Evolutionary conservation across 164 flowering plant species (phyloP).

Genomic region (Nymphaea thermarum): DNA sequence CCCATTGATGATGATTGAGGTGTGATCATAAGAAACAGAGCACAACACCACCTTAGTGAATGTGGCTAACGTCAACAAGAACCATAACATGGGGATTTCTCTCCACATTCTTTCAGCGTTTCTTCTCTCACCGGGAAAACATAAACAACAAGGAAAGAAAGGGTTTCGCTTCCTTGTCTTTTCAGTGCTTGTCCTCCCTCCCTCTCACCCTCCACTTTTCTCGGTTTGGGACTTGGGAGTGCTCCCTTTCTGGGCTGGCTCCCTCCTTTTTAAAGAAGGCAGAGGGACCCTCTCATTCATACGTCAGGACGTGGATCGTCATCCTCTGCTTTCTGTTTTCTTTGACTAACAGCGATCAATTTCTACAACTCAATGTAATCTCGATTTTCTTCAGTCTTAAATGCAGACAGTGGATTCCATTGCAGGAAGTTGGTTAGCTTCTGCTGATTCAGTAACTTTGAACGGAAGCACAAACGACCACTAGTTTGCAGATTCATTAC

Average conservation of each 20-base stretch:
- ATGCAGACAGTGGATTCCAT: no score
- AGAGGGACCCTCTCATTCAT: background rate
- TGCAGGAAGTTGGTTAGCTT: no score
- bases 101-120: background rate
- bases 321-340: no score
- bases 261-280: background rate
- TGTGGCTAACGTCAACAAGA: background rate
- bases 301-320: background rate
- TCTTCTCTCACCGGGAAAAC: background rate
- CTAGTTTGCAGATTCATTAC: no score
- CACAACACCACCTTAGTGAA: background rate
- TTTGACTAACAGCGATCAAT: no score
- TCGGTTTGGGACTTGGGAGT: background rate
- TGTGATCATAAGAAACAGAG: conserved; percentile 4
- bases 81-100: background rate
- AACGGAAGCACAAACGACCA: no score
- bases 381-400: no score
- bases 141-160: background rate
- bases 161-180: background rate
- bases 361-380: no score
- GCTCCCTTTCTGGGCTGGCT: background rate
- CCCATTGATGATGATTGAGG: conserved; percentile 6
- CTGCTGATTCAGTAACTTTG: no score
- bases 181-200: background rate
- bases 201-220: background rate